Evolutionary conservation across 176 grass and related monocot species (phyloP).

Genomic region (Raddia distichophylla): DNA sequence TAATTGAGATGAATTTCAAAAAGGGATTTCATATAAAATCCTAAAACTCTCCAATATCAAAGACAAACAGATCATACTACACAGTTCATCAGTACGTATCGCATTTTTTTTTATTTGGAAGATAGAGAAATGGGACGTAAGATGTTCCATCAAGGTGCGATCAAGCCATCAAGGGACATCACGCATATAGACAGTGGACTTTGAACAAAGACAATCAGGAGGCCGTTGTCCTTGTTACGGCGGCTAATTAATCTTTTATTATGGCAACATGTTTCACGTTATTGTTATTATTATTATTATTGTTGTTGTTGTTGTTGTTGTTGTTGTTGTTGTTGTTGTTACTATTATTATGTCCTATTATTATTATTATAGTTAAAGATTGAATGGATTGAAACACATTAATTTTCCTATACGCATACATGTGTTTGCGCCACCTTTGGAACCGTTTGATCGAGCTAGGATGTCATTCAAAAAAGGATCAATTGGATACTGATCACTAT

Average conservation of each 20-base stretch:
- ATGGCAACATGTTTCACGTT: background rate
- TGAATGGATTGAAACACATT: too few relatives aligned
- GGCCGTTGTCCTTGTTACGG: constrained; percentile 8
- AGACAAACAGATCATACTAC: background rate
- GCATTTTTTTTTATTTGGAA: background rate
- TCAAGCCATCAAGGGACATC: background rate
- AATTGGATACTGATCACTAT: too few relatives aligned
- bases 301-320: too few relatives aligned
- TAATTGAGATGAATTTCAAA: background rate
- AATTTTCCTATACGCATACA: too few relatives aligned
- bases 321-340: too few relatives aligned
- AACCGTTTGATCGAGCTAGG: too few relatives aligned
- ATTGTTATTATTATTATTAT: too few relatives aligned
- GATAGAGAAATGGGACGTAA: background rate
- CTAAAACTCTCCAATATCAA: background rate
- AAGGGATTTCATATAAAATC: background rate
- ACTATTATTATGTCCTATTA: too few relatives aligned
- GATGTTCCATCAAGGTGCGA: constrained; percentile 11
- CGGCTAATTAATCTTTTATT: constrained; percentile 25
- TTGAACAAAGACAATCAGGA: background rate
- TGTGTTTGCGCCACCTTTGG: too few relatives aligned
- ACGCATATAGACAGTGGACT: background rate
- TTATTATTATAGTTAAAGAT: too few relatives aligned
- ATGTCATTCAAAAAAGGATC: too few relatives aligned
- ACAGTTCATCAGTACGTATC: background rate